Percentiles rank a stretch among this genome's conserved stretches.
Evolutionary conservation across 2,329 filamentous ascomycete genomes (phyloP).

Genomic region (Venturiaceae sp.): DNA sequence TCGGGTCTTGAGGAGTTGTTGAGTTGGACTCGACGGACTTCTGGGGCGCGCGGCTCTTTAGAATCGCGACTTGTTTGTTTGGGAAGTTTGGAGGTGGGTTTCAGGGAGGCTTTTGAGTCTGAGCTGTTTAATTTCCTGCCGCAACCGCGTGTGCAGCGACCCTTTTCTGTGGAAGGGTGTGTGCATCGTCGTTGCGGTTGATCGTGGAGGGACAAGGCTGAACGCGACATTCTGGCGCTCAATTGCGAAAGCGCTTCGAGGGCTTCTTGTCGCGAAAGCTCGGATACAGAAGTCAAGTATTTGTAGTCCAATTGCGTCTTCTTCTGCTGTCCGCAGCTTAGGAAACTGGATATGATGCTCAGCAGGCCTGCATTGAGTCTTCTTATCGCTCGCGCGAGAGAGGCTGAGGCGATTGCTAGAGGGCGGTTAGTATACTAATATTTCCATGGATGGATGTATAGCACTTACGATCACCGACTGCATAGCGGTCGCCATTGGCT

Average conservation of each 20-base stretch:
- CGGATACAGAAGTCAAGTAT: conserved; percentile 34
- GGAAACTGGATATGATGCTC: conserved; percentile 33
- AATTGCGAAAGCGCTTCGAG: conserved; percentile 31
- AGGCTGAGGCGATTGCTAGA: conserved; percentile 33
- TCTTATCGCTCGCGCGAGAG: conserved; percentile 34
- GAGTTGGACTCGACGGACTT: conserved; percentile 21
- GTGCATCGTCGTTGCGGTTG: neutral
- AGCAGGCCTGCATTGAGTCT: conserved; percentile 38
- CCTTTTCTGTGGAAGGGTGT: conserved; percentile 2
- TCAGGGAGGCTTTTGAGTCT: conserved; percentile 11
- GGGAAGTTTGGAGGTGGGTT: neutral
- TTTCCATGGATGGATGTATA: neutral
- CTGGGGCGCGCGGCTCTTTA: conserved; percentile 12
- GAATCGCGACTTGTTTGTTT: neutral
- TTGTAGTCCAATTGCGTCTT: conserved; percentile 28
- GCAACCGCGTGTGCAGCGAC: conserved; percentile 10
- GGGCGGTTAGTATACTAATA: neutral
- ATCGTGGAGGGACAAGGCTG: conserved; percentile 9
- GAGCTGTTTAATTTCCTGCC: conserved; percentile 17
- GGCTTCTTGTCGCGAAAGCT: conserved; percentile 33
- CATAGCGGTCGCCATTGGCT: conserved; percentile 28
- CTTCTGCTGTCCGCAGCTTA: conserved; percentile 23
- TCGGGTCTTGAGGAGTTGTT: conserved; percentile 23
- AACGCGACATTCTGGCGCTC: conserved; percentile 26
- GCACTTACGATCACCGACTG: conserved; percentile 33